Evolutionary conservation across 2,329 filamentous ascomycete genomes (phyloP).

Genomic region (Botrytis tulipae): DNA sequence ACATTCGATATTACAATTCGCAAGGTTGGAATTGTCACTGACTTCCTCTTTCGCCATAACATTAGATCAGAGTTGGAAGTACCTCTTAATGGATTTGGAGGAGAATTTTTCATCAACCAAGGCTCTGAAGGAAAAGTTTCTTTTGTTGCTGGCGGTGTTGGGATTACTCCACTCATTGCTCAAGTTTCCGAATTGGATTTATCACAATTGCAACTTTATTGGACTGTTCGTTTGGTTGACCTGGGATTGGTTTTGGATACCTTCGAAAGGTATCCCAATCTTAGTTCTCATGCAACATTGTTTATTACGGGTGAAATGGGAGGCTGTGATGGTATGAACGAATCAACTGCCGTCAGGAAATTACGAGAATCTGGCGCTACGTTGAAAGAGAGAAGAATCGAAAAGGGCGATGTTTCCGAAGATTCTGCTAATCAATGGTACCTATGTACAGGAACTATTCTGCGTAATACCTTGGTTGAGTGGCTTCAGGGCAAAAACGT

Average conservation of each 20-base stretch:
- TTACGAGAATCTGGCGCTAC: conserved; percentile 35
- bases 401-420: conserved; percentile 45
- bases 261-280: conserved; percentile 50
- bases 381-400: conserved; percentile 47
- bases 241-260: conserved; percentile 59
- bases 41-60: conserved; percentile 60
- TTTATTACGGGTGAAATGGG: conserved; percentile 59
- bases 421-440: conserved; percentile 50
- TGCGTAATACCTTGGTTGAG: conserved; percentile 49
- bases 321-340: conserved; percentile 6
- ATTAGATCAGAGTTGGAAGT: conserved; percentile 56
- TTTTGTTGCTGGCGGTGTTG: conserved; percentile 77
- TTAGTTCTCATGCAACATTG: conserved; percentile 54
- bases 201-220: conserved; percentile 57
- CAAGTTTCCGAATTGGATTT: conserved; percentile 56
- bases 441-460: conserved; percentile 52
- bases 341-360: conserved; percentile 27
- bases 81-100: conserved; percentile 71
- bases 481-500: conserved; percentile 50
- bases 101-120: conserved; percentile 52
- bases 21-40: conserved; percentile 67
- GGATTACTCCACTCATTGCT: conserved; percentile 77
- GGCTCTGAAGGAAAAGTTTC: conserved; percentile 40
- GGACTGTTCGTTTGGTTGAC: conserved; percentile 65
- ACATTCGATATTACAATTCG: conserved; percentile 69